Conservation (phyloP, 306 rosid species). For the Casuarina cunninghamiana region DNA sequence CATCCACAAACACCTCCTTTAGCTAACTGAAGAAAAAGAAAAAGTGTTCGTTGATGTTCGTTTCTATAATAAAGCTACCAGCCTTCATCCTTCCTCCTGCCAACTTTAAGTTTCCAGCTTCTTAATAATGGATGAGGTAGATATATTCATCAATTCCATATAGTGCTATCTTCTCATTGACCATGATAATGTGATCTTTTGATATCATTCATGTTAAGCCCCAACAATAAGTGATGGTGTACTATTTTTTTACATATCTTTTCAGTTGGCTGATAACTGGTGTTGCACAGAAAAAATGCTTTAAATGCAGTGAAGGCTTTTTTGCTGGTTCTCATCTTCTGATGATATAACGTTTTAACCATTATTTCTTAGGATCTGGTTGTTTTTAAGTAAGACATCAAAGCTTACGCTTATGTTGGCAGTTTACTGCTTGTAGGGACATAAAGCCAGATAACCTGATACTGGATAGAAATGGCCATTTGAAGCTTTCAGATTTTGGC, state of each 20-base stretch:
- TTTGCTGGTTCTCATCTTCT: background rate
- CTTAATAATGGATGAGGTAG: background rate
- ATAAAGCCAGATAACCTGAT: conserved; percentile 98
- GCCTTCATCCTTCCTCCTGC: too few relatives aligned
- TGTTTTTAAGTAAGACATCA: conserved; percentile 8
- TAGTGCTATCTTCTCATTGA: background rate
- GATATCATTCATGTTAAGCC: background rate
- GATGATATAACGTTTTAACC: background rate
- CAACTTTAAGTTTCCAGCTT: background rate
- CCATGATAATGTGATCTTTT: background rate
- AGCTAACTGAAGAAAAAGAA: too few relatives aligned
- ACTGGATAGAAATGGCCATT: conserved; percentile 89
- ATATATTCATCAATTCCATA: background rate
- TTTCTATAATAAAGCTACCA: too few relatives aligned
- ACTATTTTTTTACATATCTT: background rate
- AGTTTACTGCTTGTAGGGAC: conserved; percentile 71
- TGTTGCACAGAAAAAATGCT: background rate
- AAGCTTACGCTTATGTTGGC: conserved; percentile 36
- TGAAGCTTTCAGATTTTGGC: conserved; percentile 99
- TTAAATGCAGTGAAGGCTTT: background rate
- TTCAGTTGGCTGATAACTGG: background rate
- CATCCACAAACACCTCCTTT: too few relatives aligned
- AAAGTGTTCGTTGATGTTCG: too few relatives aligned
- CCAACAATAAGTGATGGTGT: background rate
- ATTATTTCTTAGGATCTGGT: conserved; percentile 1